Evolutionary conservation across 2,329 filamentous ascomycete species (phyloP), one percentile per base, ranked within the genome.

Genomic region (Neopestalotiopsis rosae): DNA sequence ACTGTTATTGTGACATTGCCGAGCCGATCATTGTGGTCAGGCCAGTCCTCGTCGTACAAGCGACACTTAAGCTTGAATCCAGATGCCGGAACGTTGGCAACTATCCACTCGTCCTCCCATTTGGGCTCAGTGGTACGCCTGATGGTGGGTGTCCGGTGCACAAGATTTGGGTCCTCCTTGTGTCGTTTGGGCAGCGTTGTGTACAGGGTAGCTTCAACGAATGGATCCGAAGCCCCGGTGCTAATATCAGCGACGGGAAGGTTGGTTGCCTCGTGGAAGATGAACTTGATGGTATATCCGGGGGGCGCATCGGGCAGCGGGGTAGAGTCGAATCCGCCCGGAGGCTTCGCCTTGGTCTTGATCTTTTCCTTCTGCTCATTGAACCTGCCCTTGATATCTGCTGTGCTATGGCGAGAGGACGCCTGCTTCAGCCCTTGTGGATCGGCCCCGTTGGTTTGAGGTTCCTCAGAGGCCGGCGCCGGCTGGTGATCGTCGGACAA

Each of bases 41-140:
- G 89, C 42, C 91, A 90, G 80, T 98, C 95, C 79, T 98, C 95
- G 76, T 98, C 95, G 80, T 95, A 97, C 20, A 98, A 81, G 66
- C 93, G 88, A 70, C 93, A 94, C 78, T 97, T 97, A 73, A 98
- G 86, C 68, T 86, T 88, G 81, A 97, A 97, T 4, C 95, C 95
- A 0, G 88, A 89, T 0, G 90, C 84, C 0, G 95, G 95, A 1
- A 98, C 87, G 73, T 97, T 97, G 70, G 93, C 94, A 30, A 98
- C 91, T 28, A 94, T 86, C 95, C 95, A 98, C 70, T 94, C 88
- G 49, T 91, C 89, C 62, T 97, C 87, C 95, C 95, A 98, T 62
- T 84, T 85, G 0, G 95, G 95, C 74, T 95, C 88, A 1, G 89
- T 91, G 56, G 87, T 91, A 72, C 87, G 88, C 68, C 92, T 89